Evolutionary conservation across 768 basidiomycete species (phyloP), one percentile per base, ranked within the genome.

Genomic region (Suillus spraguei): DNA sequence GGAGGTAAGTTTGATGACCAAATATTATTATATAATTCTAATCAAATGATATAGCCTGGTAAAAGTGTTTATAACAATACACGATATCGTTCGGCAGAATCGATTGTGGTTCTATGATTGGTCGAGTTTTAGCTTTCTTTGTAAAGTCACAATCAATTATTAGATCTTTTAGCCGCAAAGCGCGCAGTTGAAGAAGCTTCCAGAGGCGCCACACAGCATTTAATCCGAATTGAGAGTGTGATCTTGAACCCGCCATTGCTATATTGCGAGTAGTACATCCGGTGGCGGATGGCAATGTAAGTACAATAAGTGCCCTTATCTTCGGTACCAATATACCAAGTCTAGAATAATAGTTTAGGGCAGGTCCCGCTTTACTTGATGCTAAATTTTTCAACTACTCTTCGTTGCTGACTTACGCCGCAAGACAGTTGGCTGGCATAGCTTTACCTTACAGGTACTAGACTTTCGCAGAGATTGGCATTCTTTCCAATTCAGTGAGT

Each of bases 21-120:
- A 63, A 24, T 59, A 69, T 72, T 64, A 68, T 55, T 24, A 65
- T 66, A 65, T 67, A 68, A 62, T 64, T 71, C 65, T 64, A 60
- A 65, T 67, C 66, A 71, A 71, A 70, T 69, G 47, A 67, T 62
- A 60, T 68, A 97, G 95, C 82, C 83, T 66, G 94, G 94, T 60
- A 90, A 95, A 81, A 88, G 88, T 72, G 87, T 92, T 14, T 97
- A 96, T 85, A 84, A 91, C 81, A 89, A 89, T 66, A 78, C 88
- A 41, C 84, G 87, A 72, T 92, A 93, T 78, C 86, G 78, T 67
- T 72, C 84, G 13, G 79, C 82, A 55, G 81, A 83, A 54, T 82
- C 79, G 61, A 82, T 89, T 67, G 85, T 88, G 64, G 81, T 89
- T 46, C 77, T 89, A 68, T 89, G 82, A 77, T 68, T 67, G 65